Percentiles rank a stretch among this genome's conserved stretches.
Conservation (phyloP, 495 filamentous ascomycete genomes). For the Tuber umbilicatum region DNA sequence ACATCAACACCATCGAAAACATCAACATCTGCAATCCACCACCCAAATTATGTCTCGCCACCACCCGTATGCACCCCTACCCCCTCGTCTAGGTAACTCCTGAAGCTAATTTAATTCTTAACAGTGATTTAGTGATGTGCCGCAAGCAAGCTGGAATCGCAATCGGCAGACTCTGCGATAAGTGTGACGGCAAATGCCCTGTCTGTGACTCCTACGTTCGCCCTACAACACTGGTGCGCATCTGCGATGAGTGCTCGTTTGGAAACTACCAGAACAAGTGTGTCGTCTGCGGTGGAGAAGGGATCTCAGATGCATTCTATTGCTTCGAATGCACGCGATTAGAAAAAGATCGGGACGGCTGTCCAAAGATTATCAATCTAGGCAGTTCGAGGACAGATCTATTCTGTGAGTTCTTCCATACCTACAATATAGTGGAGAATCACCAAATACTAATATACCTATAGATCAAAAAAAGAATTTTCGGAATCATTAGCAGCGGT, state of each 20-base stretch:
- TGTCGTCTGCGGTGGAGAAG: conserved; percentile 95
- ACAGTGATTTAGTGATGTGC: conserved; percentile 97
- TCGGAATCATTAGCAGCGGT: conserved; percentile 31
- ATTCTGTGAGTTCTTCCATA: conserved; percentile 57
- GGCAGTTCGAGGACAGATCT: conserved; percentile 92
- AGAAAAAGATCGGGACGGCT: conserved; percentile 96
- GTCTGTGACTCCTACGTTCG: conserved; percentile 99
- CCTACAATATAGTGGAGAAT: not conserved
- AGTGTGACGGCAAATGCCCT: conserved; percentile 99
- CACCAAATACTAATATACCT: conserved; percentile 11
- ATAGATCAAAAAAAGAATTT: conserved; percentile 44
- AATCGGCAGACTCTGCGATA: conserved; percentile 98
- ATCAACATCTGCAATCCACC: conserved; percentile 1
- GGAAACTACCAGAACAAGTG: conserved; percentile 99
- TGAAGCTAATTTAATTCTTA: conserved; percentile 42
- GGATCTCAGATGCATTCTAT: conserved; percentile 99
- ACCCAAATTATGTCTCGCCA: conserved; percentile 60
- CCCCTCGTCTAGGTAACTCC: conserved; percentile 37
- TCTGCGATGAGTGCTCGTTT: conserved; percentile 98
- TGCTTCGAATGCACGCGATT: conserved; percentile 98
- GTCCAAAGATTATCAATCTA: conserved; percentile 98
- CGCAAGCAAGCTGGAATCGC: conserved; percentile 97
- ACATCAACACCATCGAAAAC: conserved; percentile 7
- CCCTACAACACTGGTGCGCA: conserved; percentile 90
- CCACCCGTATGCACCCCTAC: conserved; percentile 57